Percentiles rank a stretch among this genome's conserved stretches.
phyloP scores from a whole-genome alignment of 345 rosid species.

The Gossypium raimondii region DNA sequence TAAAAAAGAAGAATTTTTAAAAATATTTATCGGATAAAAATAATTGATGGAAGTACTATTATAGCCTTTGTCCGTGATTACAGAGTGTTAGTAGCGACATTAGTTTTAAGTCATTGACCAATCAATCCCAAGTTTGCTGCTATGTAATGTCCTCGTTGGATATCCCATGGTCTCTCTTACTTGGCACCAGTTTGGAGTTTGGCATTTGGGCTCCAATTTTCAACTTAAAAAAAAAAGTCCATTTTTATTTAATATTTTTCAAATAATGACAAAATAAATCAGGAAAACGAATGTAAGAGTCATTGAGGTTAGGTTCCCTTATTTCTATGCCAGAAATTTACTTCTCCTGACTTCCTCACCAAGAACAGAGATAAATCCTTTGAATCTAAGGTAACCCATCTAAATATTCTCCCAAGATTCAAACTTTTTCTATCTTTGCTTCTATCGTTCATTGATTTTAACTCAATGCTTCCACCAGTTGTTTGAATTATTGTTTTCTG shows the following conservation, averaged over 20 bases:
- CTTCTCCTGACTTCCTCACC: slow-evolving; percentile 15
- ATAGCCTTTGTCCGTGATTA: background rate
- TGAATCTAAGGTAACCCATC: slow-evolving; percentile 28
- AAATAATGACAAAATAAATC: slow-evolving; percentile 24
- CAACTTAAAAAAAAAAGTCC: background rate
- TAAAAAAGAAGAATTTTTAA: too few relatives aligned
- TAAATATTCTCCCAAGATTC: slow-evolving; percentile 17
- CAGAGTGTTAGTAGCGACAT: background rate
- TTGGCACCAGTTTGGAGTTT: background rate
- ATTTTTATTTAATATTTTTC: background rate
- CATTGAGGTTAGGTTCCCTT: slow-evolving; percentile 10
- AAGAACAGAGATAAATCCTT: slow-evolving; percentile 12
- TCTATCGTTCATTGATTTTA: slow-evolving; percentile 11
- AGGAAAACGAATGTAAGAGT: background rate
- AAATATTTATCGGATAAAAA: too few relatives aligned
- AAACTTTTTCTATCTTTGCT: slow-evolving; percentile 5
- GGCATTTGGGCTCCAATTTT: background rate
- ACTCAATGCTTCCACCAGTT: background rate
- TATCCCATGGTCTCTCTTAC: background rate
- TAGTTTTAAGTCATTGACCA: background rate
- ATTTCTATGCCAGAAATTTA: slow-evolving; percentile 13
- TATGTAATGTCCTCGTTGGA: background rate
- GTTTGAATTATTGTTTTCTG: background rate
- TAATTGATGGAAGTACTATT: too few relatives aligned
- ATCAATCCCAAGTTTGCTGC: background rate